Evolutionary conservation across 2,329 filamentous ascomycete genomes (phyloP), one percentile per base, ranked within the genome.

Genomic region (Diaporthe destruens): DNA sequence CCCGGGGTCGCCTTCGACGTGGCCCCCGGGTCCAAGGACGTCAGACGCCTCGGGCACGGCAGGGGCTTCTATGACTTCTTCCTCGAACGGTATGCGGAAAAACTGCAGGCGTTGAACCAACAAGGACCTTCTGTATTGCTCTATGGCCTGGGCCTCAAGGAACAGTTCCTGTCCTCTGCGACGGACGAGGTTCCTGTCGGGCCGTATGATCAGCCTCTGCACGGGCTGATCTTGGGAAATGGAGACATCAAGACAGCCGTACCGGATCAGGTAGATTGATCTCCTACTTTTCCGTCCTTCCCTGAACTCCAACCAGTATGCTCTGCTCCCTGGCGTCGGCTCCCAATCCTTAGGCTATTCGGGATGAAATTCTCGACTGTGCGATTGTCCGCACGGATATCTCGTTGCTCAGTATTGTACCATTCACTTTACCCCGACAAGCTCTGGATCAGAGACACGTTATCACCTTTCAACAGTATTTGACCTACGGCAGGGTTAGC

Each of bases 61-160:
- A 97, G 94, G 82, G 96, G 96, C 42, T 99, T 97, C 84, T 99
- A 99, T 86, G 96, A 99, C 84, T 93, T 91, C 81, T 99, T 98
- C 82, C 84, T 99, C 80, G 90, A 92, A 78, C 90, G 92, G 77
- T 97, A 95, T 78, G 81, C 84, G 68, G 80, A 87, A 81, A 87
- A 82, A 81, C 34, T 75, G 44, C 49, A 53, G 39, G 34, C 29
- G 4, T 39, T 82, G 61, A 79, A 80, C 71, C 79, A 80, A 54
- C 80, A 79, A 49, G 78, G 78, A 54, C 79, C 80, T 71, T 80
- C 84, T 78, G 81, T 89, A 79, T 83, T 87, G 75, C 83, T 92
- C 76, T 90, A 94, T 82, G 96, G 94, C 74, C 87, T 98, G 80
- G 93, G 94, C 77, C 89, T 99, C 78, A 88, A 90, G 76, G 95